Percentiles rank a stretch among this genome's conserved stretches.
phyloP scores from a whole-genome alignment of 148 eudicot species.

The Tetragonia tetragonoides region DNA sequence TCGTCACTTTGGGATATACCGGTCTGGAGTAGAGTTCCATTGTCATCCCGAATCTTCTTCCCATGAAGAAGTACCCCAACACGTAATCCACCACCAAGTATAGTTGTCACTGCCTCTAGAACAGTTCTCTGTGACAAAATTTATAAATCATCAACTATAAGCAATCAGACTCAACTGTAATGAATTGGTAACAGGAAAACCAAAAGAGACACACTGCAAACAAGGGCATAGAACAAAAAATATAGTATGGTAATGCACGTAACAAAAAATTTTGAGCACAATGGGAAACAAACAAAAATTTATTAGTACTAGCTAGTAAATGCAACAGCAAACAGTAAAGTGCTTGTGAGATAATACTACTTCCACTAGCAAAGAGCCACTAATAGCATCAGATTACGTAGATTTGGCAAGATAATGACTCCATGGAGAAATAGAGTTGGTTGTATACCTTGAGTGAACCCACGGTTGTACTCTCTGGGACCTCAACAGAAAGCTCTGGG shows the following conservation, averaged over 20 bases:
- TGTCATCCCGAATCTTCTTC: slow-evolving; percentile 84
- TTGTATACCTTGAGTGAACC: slow-evolving; percentile 81
- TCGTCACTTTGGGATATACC: slow-evolving; percentile 64
- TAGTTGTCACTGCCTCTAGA: slow-evolving; percentile 77
- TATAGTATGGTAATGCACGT: not conserved
- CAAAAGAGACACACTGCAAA: not conserved
- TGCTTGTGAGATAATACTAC: not conserved
- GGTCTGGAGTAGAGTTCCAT: slow-evolving; percentile 71
- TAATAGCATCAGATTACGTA: not conserved
- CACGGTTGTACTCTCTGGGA: slow-evolving; percentile 84
- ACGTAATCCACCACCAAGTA: slow-evolving; percentile 69
- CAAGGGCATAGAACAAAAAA: not conserved
- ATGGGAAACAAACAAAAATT: not conserved
- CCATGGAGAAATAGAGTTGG: not conserved
- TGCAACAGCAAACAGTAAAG: not conserved
- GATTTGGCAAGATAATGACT: not conserved
- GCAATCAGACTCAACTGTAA: not conserved
- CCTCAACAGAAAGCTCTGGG: slow-evolving; percentile 92
- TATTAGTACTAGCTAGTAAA: not conserved
- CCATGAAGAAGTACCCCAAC: slow-evolving; percentile 92
- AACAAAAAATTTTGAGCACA: not conserved
- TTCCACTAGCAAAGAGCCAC: not conserved
- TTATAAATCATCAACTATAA: slow-evolving; percentile 1
- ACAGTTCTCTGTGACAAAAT: slow-evolving; percentile 59
- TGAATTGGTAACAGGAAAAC: not conserved